phyloP scores from a whole-genome alignment of 2,329 filamentous ascomycete species.

The Colletotrichum lentis region DNA sequence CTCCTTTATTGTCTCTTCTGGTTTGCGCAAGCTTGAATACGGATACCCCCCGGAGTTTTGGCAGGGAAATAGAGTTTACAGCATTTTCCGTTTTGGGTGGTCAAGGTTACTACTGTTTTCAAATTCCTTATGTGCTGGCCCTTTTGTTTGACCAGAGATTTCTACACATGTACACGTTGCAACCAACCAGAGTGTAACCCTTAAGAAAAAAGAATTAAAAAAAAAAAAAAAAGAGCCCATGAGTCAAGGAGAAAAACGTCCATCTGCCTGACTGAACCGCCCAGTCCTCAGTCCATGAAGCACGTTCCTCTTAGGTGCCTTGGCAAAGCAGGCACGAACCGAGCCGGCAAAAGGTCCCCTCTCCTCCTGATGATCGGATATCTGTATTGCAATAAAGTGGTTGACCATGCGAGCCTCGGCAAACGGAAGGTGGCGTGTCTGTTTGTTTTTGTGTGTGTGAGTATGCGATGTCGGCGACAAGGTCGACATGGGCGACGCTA shows the following conservation, averaged over 20 bases:
- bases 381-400: neutral
- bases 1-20: too few relatives aligned
- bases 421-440: neutral
- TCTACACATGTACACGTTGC: conserved; percentile 33
- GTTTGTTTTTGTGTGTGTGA: too few relatives aligned
- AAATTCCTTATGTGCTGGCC: conserved; percentile 36
- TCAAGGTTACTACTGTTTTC: conserved; percentile 24
- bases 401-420: neutral
- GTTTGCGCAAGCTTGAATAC: conserved; percentile 26
- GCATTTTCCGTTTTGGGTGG: neutral
- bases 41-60: conserved; percentile 42
- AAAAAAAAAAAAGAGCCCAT: too few relatives aligned
- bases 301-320: neutral
- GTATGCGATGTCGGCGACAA: neutral
- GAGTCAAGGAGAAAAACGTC: too few relatives aligned
- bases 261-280: too few relatives aligned
- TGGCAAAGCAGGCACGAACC: neutral
- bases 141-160: conserved; percentile 21
- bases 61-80: neutral
- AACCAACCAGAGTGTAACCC: neutral
- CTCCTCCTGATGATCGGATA: neutral
- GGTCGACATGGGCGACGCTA: neutral
- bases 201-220: too few relatives aligned
- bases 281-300: neutral
- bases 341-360: neutral